A percentile compares a stretch with the other conserved stretches of the same genome.
Evolutionary conservation across 177 flowering plant species (phyloP).

Genomic region (Vitis hybrid): DNA sequence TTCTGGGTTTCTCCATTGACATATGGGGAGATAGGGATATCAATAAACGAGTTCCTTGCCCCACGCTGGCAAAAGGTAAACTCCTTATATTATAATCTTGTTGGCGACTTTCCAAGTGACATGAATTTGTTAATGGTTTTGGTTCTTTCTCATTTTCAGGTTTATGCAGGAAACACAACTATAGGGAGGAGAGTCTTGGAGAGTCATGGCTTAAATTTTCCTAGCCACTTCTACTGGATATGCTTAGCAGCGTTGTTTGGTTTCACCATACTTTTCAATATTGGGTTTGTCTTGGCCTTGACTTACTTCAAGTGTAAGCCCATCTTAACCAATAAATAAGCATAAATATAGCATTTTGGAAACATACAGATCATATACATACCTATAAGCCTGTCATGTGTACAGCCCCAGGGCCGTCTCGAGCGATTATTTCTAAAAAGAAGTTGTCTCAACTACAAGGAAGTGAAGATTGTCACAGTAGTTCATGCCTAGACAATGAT

Average conservation of each 20-base stretch:
- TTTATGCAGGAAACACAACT: slow-evolving; percentile 25
- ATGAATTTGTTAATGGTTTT: not conserved
- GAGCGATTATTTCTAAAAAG: slow-evolving; percentile 38
- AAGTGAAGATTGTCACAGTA: slow-evolving; percentile 15
- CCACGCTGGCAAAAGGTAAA: slow-evolving; percentile 46
- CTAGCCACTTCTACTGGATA: slow-evolving; percentile 41
- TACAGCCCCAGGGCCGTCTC: slow-evolving; percentile 41
- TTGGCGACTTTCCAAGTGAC: not conserved
- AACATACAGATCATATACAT: not conserved
- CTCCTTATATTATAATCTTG: not conserved
- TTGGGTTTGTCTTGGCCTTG: slow-evolving; percentile 35
- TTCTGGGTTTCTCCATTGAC: slow-evolving; percentile 46
- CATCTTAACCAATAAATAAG: not conserved
- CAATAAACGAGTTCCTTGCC: slow-evolving; percentile 45
- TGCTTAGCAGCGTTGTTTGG: slow-evolving; percentile 41
- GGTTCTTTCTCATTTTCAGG: slow-evolving; percentile 1
- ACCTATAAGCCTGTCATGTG: not conserved
- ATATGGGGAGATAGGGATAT: slow-evolving; percentile 35
- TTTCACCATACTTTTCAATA: slow-evolving; percentile 31
- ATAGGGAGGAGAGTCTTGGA: slow-evolving; percentile 23
- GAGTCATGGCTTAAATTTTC: slow-evolving; percentile 30
- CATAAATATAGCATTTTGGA: not conserved
- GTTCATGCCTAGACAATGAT: not conserved
- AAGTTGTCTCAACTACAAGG: slow-evolving; percentile 25
- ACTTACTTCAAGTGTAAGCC: slow-evolving; percentile 38